Evolutionary conservation across 768 basidiomycete genomes (phyloP).

Genomic region (Amanita fuliginea): DNA sequence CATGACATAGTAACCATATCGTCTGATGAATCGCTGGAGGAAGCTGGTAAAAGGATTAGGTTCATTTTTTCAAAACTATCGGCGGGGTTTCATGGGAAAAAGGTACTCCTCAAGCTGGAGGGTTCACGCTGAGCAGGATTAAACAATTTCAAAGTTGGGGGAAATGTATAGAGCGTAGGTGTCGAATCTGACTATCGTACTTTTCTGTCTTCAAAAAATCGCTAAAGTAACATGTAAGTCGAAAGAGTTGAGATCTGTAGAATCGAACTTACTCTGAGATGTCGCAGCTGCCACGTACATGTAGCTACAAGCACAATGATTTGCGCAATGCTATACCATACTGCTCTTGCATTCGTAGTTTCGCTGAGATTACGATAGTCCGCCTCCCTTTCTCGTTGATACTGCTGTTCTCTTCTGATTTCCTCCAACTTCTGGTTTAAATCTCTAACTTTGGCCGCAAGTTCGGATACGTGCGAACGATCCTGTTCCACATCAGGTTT

Average conservation of each 20-base stretch:
- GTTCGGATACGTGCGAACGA: constrained; percentile 71
- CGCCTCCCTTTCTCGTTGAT: constrained; percentile 91
- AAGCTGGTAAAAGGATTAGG: constrained; percentile 34
- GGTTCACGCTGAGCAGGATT: constrained; percentile 8
- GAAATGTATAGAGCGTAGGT: background rate
- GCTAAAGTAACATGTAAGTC: constrained; percentile 26
- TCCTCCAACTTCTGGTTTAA: constrained; percentile 91
- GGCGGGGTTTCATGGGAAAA: constrained; percentile 28
- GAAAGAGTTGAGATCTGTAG: background rate
- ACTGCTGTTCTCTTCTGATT: constrained; percentile 91
- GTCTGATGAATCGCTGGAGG: constrained; percentile 22
- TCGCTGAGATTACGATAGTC: constrained; percentile 87
- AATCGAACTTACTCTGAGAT: constrained; percentile 60
- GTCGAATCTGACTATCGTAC: constrained; percentile 27
- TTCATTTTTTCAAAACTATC: constrained; percentile 31
- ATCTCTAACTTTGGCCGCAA: constrained; percentile 79
- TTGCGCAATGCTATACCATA: constrained; percentile 91
- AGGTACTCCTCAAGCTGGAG: constrained; percentile 30
- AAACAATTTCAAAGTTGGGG: constrained; percentile 6
- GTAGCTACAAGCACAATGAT: constrained; percentile 76
- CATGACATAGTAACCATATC: constrained; percentile 56
- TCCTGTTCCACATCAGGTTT: constrained; percentile 84
- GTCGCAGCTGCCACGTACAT: constrained; percentile 87
- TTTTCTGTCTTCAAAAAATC: constrained; percentile 83
- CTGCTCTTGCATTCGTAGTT: constrained; percentile 79